Conservation (phyloP, 2,329 filamentous ascomycete species). For the Stachybotrys chartarum region DNA sequence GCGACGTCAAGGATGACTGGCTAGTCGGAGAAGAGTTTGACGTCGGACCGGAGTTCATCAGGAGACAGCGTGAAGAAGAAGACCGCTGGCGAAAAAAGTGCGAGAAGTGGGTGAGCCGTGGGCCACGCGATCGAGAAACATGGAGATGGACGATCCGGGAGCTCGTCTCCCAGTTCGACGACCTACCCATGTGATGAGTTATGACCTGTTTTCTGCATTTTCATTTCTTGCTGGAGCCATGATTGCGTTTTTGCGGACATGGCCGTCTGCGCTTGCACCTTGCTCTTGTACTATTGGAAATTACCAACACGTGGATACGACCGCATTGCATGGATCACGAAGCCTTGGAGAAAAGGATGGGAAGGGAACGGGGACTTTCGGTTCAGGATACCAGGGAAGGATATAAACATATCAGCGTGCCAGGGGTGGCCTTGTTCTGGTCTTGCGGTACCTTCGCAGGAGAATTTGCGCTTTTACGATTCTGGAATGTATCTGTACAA, state of each 20-base stretch:
- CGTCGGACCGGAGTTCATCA: constrained; percentile 88
- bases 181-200: constrained; percentile 23
- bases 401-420: not conserved
- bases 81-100: constrained; percentile 85
- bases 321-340: not conserved
- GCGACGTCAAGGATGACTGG: constrained; percentile 67
- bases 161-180: constrained; percentile 40
- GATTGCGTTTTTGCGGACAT: no score
- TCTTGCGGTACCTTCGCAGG: not conserved
- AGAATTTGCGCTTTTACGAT: not conserved
- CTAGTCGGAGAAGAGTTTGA: constrained; percentile 95
- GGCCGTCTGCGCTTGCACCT: no score
- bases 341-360: not conserved
- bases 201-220: constrained; percentile 2
- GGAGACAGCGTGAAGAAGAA: constrained; percentile 85
- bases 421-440: not conserved
- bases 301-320: constrained; percentile 1
- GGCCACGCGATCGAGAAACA: constrained; percentile 46
- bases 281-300: not conserved
- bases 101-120: constrained; percentile 69
- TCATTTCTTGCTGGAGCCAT: not conserved
- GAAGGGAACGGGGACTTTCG: not conserved
- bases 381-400: not conserved
- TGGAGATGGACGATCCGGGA: constrained; percentile 76
- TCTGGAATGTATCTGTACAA: not conserved